These are phyloP conservation scores for Cercophora samala DNA, from an alignment of 495 filamentous ascomycete genomes.

Conservation along the genomic window DNA sequence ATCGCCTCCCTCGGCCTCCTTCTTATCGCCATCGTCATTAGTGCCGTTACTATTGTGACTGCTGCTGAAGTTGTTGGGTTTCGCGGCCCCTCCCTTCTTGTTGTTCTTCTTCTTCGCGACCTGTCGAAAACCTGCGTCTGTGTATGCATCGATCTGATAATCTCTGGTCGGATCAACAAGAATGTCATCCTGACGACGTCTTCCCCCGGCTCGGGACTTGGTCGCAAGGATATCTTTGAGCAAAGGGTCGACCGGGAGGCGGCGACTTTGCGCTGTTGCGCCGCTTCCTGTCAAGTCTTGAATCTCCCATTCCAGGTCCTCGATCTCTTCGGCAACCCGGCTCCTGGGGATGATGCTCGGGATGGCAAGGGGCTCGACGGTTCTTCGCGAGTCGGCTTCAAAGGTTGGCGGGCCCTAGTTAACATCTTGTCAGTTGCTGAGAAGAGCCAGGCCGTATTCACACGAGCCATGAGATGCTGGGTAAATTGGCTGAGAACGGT, in stretches of 20 bases:
- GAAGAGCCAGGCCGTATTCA: neutral
- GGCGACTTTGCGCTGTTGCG: slow-evolving; percentile 20
- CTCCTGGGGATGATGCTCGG: slow-evolving; percentile 16
- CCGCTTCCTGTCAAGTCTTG: slow-evolving; percentile 25
- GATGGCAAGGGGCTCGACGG: neutral
- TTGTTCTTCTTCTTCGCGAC: slow-evolving; percentile 43
- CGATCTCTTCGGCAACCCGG: slow-evolving; percentile 12
- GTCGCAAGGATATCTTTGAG: neutral
- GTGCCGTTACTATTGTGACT: slow-evolving; percentile 18
- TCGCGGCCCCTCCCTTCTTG: slow-evolving; percentile 14
- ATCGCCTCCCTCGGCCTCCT: slow-evolving; percentile 26
- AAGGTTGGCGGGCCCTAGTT: neutral
- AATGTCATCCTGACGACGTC: slow-evolving; percentile 22
- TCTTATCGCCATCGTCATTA: slow-evolving; percentile 48
- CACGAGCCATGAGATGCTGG: neutral
- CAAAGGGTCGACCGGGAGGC: slow-evolving; percentile 1
- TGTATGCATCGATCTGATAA: slow-evolving; percentile 42
- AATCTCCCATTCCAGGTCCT: slow-evolving; percentile 4
- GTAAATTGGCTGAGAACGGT: neutral
- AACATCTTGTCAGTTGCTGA: slow-evolving; percentile 1
- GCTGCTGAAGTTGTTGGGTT: slow-evolving; percentile 13
- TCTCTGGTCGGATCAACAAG: slow-evolving; percentile 31
- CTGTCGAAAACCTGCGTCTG: slow-evolving; percentile 46
- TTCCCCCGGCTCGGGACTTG: slow-evolving; percentile 5
- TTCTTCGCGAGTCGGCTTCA: neutral